Conservation (phyloP, 805 yeast species). For the Suhomyces canberraensis region DNA sequence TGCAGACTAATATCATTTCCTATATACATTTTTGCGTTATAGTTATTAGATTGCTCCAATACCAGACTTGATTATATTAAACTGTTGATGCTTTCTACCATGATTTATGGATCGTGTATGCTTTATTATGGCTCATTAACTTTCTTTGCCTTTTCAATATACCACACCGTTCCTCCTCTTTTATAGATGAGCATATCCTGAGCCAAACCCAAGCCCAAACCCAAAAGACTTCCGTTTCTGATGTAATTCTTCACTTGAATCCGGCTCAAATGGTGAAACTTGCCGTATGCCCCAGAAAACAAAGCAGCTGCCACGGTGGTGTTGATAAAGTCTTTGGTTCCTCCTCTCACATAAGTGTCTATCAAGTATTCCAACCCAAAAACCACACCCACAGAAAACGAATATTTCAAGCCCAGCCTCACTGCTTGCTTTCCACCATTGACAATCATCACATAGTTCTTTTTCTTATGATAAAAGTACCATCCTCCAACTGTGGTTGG, state of each 20-base stretch:
- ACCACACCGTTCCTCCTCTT: conserved; percentile 69
- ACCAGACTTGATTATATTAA: no score
- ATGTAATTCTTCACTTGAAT: conserved; percentile 43
- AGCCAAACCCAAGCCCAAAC: conserved; percentile 56
- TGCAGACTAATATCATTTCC: no score
- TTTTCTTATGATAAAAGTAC: conserved; percentile 84
- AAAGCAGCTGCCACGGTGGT: conserved; percentile 57
- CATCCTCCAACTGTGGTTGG: conserved; percentile 79
- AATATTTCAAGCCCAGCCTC: conserved; percentile 32
- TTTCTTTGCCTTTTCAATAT: conserved; percentile 30
- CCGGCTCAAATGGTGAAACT: conserved; percentile 38
- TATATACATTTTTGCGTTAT: no score
- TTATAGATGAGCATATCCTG: conserved; percentile 61
- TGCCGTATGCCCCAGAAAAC: conserved; percentile 53
- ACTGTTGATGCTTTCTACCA: no score
- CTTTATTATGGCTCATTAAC: not conserved
- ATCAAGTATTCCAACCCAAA: conserved; percentile 62
- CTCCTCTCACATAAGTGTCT: conserved; percentile 46
- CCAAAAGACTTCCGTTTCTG: conserved; percentile 55
- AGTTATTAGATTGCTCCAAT: no score
- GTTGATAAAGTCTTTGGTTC: conserved; percentile 56
- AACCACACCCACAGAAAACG: conserved; percentile 44
- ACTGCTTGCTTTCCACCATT: conserved; percentile 51
- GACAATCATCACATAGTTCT: conserved; percentile 68
- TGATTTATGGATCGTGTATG: no score